These are phyloP conservation scores for Wallacemonas collosoma DNA, from an alignment of 208 protist genomes.

Conservation along the genomic window DNA sequence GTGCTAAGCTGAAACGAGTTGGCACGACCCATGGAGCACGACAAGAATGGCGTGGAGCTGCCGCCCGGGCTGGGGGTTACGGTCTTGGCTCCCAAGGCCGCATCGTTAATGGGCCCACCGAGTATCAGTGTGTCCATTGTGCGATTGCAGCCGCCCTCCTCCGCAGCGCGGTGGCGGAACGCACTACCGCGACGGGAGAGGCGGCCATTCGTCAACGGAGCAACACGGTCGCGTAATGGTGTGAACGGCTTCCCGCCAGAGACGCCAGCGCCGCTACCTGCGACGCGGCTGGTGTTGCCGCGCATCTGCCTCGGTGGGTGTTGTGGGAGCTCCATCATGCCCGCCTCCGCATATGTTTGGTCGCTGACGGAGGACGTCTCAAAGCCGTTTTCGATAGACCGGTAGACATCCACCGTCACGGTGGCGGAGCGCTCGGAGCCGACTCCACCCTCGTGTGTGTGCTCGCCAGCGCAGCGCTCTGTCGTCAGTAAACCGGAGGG, in stretches of 20 bases:
- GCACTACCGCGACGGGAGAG: not conserved
- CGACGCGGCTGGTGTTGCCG: not conserved
- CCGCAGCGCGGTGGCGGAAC: not conserved
- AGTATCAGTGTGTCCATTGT: too few relatives aligned
- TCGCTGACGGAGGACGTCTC: not conserved
- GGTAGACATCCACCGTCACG: not conserved
- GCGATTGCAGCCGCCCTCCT: not conserved
- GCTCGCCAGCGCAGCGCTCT: not conserved
- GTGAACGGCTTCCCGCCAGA: not conserved
- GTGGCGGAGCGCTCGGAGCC: not conserved
- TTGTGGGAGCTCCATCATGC: slow-evolving; percentile 15
- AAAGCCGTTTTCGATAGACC: slow-evolving; percentile 8
- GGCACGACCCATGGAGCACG: slow-evolving; percentile 10
- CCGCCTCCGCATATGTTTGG: slow-evolving; percentile 2
- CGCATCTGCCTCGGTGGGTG: not conserved
- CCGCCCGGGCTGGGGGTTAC: slow-evolving; percentile 4
- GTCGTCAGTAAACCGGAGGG: not conserved
- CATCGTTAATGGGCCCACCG: too few relatives aligned
- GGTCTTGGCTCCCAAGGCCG: not conserved
- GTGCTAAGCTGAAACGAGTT: slow-evolving; percentile 12
- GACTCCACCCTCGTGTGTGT: not conserved
- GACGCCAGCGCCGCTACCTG: not conserved
- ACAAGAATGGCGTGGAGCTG: slow-evolving; percentile 15
- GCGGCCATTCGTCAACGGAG: slow-evolving; percentile 5
- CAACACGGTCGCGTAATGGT: not conserved